These are phyloP conservation scores for Dothidotthia symphoricarpi DNA, from an alignment of 2,329 filamentous ascomycete genomes.

Conservation along the genomic window DNA sequence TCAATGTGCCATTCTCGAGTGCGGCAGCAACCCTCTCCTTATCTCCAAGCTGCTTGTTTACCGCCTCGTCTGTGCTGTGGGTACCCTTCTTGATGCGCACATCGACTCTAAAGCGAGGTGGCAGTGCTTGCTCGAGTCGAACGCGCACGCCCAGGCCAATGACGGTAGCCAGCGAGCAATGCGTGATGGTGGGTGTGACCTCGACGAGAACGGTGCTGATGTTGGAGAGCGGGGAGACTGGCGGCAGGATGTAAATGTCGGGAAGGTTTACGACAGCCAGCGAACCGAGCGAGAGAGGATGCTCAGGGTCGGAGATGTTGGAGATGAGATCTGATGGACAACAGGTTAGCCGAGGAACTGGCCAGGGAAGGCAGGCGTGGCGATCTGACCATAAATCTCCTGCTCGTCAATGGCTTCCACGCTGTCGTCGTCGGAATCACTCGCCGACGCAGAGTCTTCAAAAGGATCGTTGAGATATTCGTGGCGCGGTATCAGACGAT, in stretches of 20 bases:
- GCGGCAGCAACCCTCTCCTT: conserved; percentile 96
- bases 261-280: conserved; percentile 94
- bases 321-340: conserved; percentile 75
- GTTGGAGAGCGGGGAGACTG: conserved; percentile 61
- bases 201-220: conserved; percentile 77
- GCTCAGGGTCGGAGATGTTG: conserved; percentile 92
- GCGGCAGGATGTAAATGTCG: conserved; percentile 77
- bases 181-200: conserved; percentile 93
- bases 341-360: conserved; percentile 19
- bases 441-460: conserved; percentile 37
- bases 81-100: conserved; percentile 93
- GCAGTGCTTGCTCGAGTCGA: conserved; percentile 83
- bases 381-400: conserved; percentile 77
- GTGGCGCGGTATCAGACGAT: conserved; percentile 52
- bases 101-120: conserved; percentile 87
- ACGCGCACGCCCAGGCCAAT: conserved; percentile 93
- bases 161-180: conserved; percentile 93
- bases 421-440: conserved; percentile 56
- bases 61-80: conserved; percentile 91
- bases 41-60: conserved; percentile 94
- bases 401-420: conserved; percentile 92
- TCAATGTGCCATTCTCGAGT: conserved; percentile 87
- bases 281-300: conserved; percentile 88
- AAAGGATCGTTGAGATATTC: conserved; percentile 53
- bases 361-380: conserved; percentile 5